phyloP scores from a whole-genome alignment of 345 rosid genomes.

The Populus alba region DNA sequence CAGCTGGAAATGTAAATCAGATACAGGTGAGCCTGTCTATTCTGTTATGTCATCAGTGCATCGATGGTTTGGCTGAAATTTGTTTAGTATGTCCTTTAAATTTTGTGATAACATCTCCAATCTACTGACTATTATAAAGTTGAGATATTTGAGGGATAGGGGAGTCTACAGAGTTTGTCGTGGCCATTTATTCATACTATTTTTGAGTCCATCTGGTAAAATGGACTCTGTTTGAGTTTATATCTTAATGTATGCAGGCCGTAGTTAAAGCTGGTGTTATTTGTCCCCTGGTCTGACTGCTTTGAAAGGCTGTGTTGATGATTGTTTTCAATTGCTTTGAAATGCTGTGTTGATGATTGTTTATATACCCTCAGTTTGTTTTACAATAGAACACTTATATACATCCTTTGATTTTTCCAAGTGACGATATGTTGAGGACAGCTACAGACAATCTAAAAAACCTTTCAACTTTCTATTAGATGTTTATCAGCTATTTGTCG shows the following conservation, averaged over 20 bases:
- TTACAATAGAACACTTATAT: background rate
- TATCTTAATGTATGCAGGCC: background rate
- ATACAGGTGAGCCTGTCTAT: constrained; percentile 21
- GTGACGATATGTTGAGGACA: background rate
- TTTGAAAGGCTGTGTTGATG: too few species aligned
- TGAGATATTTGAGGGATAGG: background rate
- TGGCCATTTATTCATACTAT: background rate
- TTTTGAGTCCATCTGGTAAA: background rate
- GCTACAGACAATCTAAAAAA: background rate
- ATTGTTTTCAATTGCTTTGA: background rate
- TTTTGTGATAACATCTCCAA: background rate
- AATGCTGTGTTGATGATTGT: constrained; percentile 5
- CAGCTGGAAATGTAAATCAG: constrained; percentile 33
- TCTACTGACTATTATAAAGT: background rate
- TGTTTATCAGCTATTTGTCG: background rate
- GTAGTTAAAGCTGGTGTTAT: constrained; percentile 18
- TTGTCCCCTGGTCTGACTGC: background rate
- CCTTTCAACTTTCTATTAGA: background rate
- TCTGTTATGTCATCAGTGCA: background rate
- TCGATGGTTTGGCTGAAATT: background rate
- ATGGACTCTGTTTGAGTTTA: too few species aligned
- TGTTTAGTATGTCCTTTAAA: background rate
- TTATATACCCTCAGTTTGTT: background rate
- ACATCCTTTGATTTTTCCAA: background rate
- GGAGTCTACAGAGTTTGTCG: background rate